Conservation (phyloP, 116 monocot genomes). For the Cymodocea nodosa region DNA sequence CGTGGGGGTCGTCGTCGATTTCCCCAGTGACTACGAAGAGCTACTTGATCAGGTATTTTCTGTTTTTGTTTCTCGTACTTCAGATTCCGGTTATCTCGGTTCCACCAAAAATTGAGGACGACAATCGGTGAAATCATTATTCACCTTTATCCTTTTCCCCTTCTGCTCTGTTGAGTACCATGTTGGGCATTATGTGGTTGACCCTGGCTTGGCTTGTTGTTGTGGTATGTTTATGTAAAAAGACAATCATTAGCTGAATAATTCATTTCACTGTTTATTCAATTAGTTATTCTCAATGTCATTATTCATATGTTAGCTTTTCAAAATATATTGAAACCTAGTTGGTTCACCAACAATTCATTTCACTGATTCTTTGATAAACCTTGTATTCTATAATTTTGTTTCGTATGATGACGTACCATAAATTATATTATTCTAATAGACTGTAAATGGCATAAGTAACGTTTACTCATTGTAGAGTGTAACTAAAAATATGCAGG, state of each 20-base stretch:
- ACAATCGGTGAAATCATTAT: neutral
- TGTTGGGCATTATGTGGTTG: too few species aligned
- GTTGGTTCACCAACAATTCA: too few species aligned
- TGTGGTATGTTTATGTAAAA: too few species aligned
- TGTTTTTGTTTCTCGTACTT: neutral
- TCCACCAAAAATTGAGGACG: neutral
- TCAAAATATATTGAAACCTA: too few species aligned
- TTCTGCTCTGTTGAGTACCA: neutral
- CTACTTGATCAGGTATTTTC: slow-evolving; percentile 21
- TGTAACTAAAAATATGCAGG: slow-evolving; percentile 26
- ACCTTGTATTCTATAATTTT: neutral
- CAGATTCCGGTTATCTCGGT: neutral
- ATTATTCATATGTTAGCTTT: too few species aligned
- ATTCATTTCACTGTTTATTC: too few species aligned
- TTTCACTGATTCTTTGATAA: too few species aligned
- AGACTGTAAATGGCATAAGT: neutral
- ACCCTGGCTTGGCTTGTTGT: too few species aligned
- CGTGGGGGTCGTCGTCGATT: slow-evolving; percentile 4
- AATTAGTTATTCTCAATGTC: too few species aligned
- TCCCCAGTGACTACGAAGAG: slow-evolving; percentile 25
- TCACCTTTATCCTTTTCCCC: neutral
- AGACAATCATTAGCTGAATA: too few species aligned
- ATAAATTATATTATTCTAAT: neutral
- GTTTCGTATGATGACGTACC: neutral
- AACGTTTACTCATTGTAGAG: too few species aligned